Base-by-base conservation (phyloP, 495 filamentous ascomycete genomes). In the Sporormia fimetaria region DNA sequence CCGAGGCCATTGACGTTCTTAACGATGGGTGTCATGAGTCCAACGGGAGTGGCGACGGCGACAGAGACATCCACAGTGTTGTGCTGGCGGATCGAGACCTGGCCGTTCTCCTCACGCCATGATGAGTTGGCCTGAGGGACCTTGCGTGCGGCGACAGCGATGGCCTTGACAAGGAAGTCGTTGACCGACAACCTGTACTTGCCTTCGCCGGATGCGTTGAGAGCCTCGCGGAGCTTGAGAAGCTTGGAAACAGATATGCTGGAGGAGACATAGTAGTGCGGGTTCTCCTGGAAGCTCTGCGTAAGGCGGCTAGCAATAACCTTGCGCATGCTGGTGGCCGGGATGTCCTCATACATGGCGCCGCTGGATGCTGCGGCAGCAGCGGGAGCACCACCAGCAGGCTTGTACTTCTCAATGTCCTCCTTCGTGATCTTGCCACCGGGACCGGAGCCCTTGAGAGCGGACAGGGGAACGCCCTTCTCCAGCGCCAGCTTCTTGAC, bases 151-250 rank as follows among this genome's bases (percentile, higher is more conserved):
- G 90, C 92, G 43, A 81, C 69, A 38, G 75, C 85, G 33, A 86
- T 80, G 33, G 92, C 90, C 74, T 99, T 99, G 72, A 99, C 81
- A 26, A 99, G 70, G 74, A 99, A 99, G 67, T 99, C 90, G 62
- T 99, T 99, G 65, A 99, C 82, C 11, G 86, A 94, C 23, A 99
- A 84, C 75, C 94, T 96, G 76, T 93, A 96, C 60, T 84, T 78
- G 64, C 90, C 90, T 33, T 92, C 81, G 6, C 83, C 65, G 16
- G 80, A 76, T 57, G 76, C 71, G 66, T 99, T 99, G 44, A 99
- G 77, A 28, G 90, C 85, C 66, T 85, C 78, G 56, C 90, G 87
- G 42, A 99, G 84, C 68, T 94, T 95, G 39, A 94, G 64, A 16
- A 99, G 82, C 73, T 96, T 96, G 56, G 69, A 71, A 33, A 96